Percentiles rank a stretch among this genome's conserved stretches.
Evolutionary conservation across 2,329 filamentous ascomycete species (phyloP).

Genomic region (Colletotrichum phormii): DNA sequence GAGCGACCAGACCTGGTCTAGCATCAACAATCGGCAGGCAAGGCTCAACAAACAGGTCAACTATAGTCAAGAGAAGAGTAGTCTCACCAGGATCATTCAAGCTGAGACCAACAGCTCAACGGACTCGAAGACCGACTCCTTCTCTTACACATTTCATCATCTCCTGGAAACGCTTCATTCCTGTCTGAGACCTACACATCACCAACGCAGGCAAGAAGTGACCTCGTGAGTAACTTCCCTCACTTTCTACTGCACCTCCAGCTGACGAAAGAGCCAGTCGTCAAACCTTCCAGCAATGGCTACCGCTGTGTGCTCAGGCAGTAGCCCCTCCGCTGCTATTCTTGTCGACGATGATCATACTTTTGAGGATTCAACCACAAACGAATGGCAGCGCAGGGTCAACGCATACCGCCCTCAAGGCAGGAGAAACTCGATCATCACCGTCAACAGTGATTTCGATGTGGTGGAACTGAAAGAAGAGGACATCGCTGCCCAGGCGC

Average conservation of each 20-base stretch:
- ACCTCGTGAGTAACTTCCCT: not conserved
- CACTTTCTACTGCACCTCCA: not conserved
- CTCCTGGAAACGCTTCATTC: not conserved
- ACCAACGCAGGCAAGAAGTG: not conserved
- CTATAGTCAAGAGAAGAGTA: not conserved
- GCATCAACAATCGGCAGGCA: too few species aligned
- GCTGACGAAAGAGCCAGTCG: constrained; percentile 48
- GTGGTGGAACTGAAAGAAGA: constrained; percentile 25
- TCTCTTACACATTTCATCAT: not conserved
- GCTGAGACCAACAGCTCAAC: not conserved
- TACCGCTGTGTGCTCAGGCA: not conserved
- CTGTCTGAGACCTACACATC: not conserved
- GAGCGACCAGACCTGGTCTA: not conserved
- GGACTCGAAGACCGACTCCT: not conserved
- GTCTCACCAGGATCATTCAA: not conserved
- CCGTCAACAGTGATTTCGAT: constrained; percentile 12
- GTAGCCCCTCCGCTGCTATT: constrained; percentile 2
- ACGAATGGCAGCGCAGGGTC: not conserved
- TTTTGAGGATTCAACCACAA: not conserved
- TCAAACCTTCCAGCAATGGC: not conserved
- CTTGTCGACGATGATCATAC: constrained; percentile 9
- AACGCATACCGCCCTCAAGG: constrained; percentile 1
- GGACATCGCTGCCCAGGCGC: constrained; percentile 32
- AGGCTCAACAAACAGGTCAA: too few species aligned
- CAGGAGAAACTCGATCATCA: not conserved